phyloP scores from a whole-genome alignment of 176 grass and related monocot genomes.

The Oryza brachyantha region DNA sequence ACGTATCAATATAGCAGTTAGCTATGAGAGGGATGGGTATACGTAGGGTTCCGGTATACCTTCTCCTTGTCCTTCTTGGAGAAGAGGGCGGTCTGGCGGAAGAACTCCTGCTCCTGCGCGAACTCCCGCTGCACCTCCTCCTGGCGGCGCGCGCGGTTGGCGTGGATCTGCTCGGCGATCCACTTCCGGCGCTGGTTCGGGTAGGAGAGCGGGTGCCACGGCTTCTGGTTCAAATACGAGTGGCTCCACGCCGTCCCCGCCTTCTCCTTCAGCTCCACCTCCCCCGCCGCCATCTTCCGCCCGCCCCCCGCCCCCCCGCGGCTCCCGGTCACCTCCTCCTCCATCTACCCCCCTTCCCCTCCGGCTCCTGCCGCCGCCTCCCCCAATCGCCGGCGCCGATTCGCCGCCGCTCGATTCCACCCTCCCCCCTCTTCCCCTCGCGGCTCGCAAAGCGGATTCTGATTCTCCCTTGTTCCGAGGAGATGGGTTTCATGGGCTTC shows the following conservation, averaged over 20 bases:
- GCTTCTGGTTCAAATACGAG: constrained; percentile 94
- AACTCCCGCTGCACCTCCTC: constrained; percentile 87
- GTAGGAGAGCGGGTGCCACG: constrained; percentile 92
- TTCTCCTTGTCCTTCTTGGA: constrained; percentile 97
- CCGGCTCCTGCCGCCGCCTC: background rate
- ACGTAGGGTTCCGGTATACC: constrained; percentile 38
- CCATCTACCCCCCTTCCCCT: constrained; percentile 39
- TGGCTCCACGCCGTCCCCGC: constrained; percentile 97
- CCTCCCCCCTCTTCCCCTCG: background rate
- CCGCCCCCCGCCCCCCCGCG: constrained; percentile 21
- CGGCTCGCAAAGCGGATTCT: background rate
- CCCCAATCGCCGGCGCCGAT: constrained; percentile 5
- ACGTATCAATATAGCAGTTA: background rate
- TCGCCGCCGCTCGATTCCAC: background rate
- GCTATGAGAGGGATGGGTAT: background rate
- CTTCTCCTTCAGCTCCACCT: constrained; percentile 92
- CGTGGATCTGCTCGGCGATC: constrained; percentile 93
- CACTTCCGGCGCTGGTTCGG: constrained; percentile 98
- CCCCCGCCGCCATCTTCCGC: constrained; percentile 51
- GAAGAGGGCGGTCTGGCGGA: constrained; percentile 85
- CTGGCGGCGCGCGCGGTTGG: constrained; percentile 52
- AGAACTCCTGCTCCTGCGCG: constrained; percentile 98
- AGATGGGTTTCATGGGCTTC: background rate
- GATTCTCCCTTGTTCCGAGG: background rate
- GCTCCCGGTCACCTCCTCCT: constrained; percentile 63